Conservation (phyloP, 2,329 filamentous ascomycete species). For the Capronia epimyces region DNA sequence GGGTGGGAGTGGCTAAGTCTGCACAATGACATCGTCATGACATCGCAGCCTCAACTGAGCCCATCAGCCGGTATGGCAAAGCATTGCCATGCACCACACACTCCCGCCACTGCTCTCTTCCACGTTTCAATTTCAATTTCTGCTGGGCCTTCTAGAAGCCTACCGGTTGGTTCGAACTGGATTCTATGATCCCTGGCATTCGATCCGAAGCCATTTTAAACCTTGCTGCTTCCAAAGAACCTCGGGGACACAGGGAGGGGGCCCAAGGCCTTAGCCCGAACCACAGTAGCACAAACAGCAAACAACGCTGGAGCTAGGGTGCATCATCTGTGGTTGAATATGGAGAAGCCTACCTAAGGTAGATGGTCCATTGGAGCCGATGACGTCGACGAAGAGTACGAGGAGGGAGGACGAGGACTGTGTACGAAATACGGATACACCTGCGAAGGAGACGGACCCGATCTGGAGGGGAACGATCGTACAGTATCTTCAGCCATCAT, state of each 20-base stretch:
- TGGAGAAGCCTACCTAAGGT: neutral
- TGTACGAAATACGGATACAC: too few relatives aligned
- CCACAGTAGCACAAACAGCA: neutral
- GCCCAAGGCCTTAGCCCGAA: neutral
- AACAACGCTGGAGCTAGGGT: neutral
- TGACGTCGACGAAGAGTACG: neutral
- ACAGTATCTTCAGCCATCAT: neutral
- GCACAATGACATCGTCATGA: neutral
- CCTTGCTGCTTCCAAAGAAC: neutral
- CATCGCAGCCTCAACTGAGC: too few relatives aligned
- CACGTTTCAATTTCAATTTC: neutral
- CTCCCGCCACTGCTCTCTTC: too few relatives aligned
- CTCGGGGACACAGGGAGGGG: neutral
- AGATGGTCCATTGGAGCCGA: neutral
- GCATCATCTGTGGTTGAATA: too few relatives aligned
- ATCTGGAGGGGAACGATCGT: neutral
- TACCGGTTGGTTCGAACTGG: neutral
- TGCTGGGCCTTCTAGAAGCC: neutral
- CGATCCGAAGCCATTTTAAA: neutral
- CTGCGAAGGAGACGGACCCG: too few relatives aligned
- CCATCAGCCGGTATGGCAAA: too few relatives aligned
- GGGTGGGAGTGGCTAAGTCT: neutral
- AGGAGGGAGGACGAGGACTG: too few relatives aligned
- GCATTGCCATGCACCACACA: too few relatives aligned
- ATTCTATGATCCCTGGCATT: neutral